Evolutionary conservation across 352 stramenopile species (phyloP).

Genomic region (Globisporangium nagaii): DNA sequence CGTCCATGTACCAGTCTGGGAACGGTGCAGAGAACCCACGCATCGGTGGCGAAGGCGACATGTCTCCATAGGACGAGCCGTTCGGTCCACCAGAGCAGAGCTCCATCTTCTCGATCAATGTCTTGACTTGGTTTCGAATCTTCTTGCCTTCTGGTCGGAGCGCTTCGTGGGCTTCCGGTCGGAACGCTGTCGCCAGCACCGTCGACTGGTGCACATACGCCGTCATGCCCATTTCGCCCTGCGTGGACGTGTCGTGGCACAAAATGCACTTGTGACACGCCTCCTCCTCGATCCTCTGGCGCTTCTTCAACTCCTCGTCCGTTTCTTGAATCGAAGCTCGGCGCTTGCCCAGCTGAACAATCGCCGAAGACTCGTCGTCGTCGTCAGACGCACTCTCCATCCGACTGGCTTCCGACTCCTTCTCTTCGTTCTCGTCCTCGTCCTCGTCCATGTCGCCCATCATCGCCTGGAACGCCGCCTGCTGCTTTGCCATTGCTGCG

Average conservation of each 20-base stretch:
- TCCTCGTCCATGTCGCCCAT: slow-evolving; percentile 47
- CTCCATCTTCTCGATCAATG: slow-evolving; percentile 84
- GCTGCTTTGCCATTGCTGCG: slow-evolving; percentile 74
- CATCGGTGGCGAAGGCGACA: slow-evolving; percentile 46
- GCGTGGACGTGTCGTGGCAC: slow-evolving; percentile 73
- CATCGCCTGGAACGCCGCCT: slow-evolving; percentile 83
- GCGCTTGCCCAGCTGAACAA: slow-evolving; percentile 38
- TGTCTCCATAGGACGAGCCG: slow-evolving; percentile 21
- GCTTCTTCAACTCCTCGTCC: slow-evolving; percentile 35
- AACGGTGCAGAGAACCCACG: slow-evolving; percentile 55
- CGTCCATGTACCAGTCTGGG: slow-evolving; percentile 69
- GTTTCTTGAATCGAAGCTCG: slow-evolving; percentile 26
- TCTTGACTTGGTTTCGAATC: slow-evolving; percentile 53
- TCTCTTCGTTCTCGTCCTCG: slow-evolving; percentile 23
- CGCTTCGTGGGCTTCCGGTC: slow-evolving; percentile 62
- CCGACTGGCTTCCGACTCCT: slow-evolving; percentile 11
- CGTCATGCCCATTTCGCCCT: slow-evolving; percentile 81
- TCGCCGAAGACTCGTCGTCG: not conserved
- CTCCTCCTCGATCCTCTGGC: slow-evolving; percentile 38
- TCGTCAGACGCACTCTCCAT: slow-evolving; percentile 14
- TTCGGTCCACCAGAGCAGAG: slow-evolving; percentile 59
- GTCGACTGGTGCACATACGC: slow-evolving; percentile 86
- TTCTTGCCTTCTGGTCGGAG: slow-evolving; percentile 42
- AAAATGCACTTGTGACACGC: slow-evolving; percentile 71
- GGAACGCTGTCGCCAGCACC: slow-evolving; percentile 70